Percentiles rank a stretch among this genome's conserved stretches.
Evolutionary conservation across 306 rosid species (phyloP).

Genomic region (Vicia sativa): DNA sequence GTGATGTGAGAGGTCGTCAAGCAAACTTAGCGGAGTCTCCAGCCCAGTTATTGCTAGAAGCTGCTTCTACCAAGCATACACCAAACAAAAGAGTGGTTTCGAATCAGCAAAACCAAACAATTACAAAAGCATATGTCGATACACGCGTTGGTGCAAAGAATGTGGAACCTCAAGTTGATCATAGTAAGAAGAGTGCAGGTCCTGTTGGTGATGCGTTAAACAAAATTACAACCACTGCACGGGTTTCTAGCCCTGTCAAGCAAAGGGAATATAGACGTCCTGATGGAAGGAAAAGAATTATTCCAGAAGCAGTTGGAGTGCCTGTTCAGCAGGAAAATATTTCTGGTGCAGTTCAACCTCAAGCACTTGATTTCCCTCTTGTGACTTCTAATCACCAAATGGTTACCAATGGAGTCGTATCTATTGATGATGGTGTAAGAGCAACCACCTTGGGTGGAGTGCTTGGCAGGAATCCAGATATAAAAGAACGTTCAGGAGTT

Average conservation of each 20-base stretch:
- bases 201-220: conserved; percentile 59
- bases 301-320: conserved; percentile 98
- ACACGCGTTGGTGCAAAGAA: conserved; percentile 51
- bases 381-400: conserved; percentile 58
- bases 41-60: conserved; percentile 94
- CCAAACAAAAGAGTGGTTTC: conserved; percentile 66
- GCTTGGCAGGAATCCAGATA: conserved; percentile 56
- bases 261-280: conserved; percentile 98
- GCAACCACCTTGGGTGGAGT: conserved; percentile 62
- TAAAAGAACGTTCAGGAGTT: conserved; percentile 74
- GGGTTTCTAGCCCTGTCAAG: conserved; percentile 86
- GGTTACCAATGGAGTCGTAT: conserved; percentile 57
- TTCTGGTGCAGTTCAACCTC: conserved; percentile 57
- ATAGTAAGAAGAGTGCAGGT: conserved; percentile 62
- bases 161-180: conserved; percentile 65
- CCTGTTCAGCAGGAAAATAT: conserved; percentile 76
- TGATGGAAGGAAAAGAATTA: conserved; percentile 96
- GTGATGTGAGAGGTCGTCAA: conserved; percentile 88
- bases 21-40: conserved; percentile 94
- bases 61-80: conserved; percentile 77
- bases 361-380: conserved; percentile 63
- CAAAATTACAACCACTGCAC: conserved; percentile 63
- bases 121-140: conserved; percentile 55
- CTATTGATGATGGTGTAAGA: conserved; percentile 53
- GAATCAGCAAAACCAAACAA: conserved; percentile 63